These are phyloP conservation scores for Discostella stelligeroides DNA, from an alignment of 108 stramenopile species.

Conservation along the genomic window DNA sequence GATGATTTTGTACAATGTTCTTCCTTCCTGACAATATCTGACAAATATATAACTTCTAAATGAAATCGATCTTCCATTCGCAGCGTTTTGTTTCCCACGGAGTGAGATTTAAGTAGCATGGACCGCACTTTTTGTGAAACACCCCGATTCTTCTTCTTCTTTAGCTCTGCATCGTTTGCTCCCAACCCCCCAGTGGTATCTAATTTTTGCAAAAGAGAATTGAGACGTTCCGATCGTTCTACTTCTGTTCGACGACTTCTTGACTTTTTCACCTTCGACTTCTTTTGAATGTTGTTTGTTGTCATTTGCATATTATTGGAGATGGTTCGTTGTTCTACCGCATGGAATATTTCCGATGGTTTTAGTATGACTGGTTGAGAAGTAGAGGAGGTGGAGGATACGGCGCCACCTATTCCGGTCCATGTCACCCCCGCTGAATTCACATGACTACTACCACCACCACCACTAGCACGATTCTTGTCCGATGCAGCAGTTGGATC, in stretches of 20 bases:
- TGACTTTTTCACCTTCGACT: constrained; percentile 29
- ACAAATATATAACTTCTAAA: constrained; percentile 58
- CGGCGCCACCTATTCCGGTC: constrained; percentile 29
- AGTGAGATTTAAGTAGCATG: constrained; percentile 77
- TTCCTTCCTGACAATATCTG: constrained; percentile 9
- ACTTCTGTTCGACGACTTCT: constrained; percentile 30
- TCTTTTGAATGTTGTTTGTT: neutral
- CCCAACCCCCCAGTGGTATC: too few species aligned
- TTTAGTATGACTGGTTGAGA: constrained; percentile 12
- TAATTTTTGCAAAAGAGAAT: constrained; percentile 52
- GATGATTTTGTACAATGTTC: too few species aligned
- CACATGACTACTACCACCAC: neutral
- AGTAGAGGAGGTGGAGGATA: neutral
- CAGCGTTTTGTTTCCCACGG: constrained; percentile 59
- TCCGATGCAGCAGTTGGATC: constrained; percentile 1
- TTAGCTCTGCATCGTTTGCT: constrained; percentile 3
- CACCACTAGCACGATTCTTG: neutral
- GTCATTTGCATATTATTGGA: constrained; percentile 17
- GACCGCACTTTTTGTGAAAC: constrained; percentile 68
- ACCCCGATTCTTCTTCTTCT: constrained; percentile 46
- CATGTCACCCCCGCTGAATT: constrained; percentile 19
- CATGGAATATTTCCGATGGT: constrained; percentile 68
- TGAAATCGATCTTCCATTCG: constrained; percentile 73
- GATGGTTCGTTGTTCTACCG: constrained; percentile 56
- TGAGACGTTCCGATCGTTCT: constrained; percentile 46